A percentile compares a stretch with the other conserved stretches of the same genome.
Conservation (phyloP, 345 rosid species). For the Eucalyptus sp. region DNA sequence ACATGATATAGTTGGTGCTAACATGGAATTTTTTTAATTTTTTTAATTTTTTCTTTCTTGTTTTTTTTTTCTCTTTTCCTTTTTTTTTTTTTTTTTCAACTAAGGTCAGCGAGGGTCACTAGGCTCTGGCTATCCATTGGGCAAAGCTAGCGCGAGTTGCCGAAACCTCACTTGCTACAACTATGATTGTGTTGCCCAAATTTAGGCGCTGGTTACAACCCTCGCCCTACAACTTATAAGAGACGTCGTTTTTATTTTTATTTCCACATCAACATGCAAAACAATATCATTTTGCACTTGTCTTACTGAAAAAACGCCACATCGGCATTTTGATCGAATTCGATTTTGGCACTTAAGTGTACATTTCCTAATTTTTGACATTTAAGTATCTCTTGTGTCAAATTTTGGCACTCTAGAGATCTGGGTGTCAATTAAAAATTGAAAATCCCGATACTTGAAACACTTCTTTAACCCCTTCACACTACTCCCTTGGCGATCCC, state of each 20-base stretch:
- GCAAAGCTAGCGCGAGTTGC: neutral
- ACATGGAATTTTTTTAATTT: too few species aligned
- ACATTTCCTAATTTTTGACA: too few species aligned
- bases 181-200: too few species aligned
- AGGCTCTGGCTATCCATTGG: neutral
- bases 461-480: neutral
- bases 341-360: accelerated
- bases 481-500: neutral
- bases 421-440: too few species aligned
- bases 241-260: accelerated
- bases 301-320: too few species aligned
- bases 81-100: neutral
- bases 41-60: too few species aligned
- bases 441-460: neutral
- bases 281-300: accelerated
- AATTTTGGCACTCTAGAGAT: too few species aligned
- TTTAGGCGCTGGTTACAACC: too few species aligned
- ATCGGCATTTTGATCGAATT: accelerated
- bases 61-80: too few species aligned
- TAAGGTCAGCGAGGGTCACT: neutral
- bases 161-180: neutral
- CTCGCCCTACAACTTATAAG: too few species aligned
- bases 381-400: too few species aligned
- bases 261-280: accelerated
- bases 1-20: accelerated